Evolutionary conservation across 352 stramenopile species (phyloP).

Genomic region (Phytophthora ohioensis): DNA sequence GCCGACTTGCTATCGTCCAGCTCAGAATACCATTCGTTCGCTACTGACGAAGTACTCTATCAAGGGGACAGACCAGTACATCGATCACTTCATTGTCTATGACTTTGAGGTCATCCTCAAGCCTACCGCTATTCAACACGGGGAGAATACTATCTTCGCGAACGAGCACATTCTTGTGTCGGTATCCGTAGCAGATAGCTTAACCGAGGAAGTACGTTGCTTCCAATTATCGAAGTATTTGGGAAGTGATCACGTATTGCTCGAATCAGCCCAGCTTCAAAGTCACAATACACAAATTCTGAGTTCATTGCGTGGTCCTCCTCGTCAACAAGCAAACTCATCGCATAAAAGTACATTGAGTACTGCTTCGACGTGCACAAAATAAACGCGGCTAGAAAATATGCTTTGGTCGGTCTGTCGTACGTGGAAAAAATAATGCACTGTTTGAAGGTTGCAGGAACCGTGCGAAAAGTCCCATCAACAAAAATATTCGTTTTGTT

Average conservation of each 20-base stretch:
- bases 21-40: no score
- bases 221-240: background rate
- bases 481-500: slow-evolving; percentile 6
- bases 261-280: slow-evolving; percentile 14
- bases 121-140: no score
- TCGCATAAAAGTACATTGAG: slow-evolving; percentile 7
- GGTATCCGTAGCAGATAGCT: no score
- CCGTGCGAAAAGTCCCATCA: slow-evolving; percentile 10
- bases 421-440: slow-evolving; percentile 11
- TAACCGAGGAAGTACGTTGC: no score
- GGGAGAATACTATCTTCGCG: no score
- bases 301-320: slow-evolving; percentile 5
- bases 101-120: no score
- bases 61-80: no score
- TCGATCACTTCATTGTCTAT: no score
- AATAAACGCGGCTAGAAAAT: slow-evolving; percentile 4
- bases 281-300: slow-evolving; percentile 9
- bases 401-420: background rate
- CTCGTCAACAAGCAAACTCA: background rate
- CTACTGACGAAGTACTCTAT: no score
- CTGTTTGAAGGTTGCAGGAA: slow-evolving; percentile 5
- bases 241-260: slow-evolving; percentile 7
- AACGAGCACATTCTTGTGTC: no score
- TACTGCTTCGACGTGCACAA: slow-evolving; percentile 16
- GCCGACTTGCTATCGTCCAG: no score